phyloP scores from a whole-genome alignment of 805 yeast genomes.

The Candida bentonensis region DNA sequence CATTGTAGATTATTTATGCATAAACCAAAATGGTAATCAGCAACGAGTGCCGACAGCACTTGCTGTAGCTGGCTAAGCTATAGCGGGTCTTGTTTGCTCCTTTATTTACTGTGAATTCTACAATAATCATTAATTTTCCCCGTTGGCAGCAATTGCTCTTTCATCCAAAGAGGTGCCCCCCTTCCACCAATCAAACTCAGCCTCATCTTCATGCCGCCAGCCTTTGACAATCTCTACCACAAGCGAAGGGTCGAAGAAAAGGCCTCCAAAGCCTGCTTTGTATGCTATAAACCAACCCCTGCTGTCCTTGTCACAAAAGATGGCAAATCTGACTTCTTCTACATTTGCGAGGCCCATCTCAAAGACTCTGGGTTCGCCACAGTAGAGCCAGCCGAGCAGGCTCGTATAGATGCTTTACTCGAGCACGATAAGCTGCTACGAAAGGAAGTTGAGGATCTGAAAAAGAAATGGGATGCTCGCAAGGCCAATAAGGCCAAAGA shows the following conservation, averaged over 20 bases:
- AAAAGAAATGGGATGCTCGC: background rate
- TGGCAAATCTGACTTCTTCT: constrained; percentile 36
- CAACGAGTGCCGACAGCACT: too few species aligned
- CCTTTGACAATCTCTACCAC: constrained; percentile 30
- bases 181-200: too few species aligned
- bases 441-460: background rate
- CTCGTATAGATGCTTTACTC: background rate
- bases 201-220: too few species aligned
- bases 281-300: constrained; percentile 40
- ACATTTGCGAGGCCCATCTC: constrained; percentile 36
- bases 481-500: background rate
- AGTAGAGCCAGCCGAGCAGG: constrained; percentile 23
- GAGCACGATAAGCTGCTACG: background rate
- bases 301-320: constrained; percentile 34
- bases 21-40: background rate
- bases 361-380: constrained; percentile 34
- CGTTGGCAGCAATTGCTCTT: too few species aligned
- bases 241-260: constrained; percentile 32
- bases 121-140: too few species aligned
- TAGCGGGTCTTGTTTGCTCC: too few species aligned
- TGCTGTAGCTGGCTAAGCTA: too few species aligned
- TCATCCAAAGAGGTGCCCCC: too few species aligned
- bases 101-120: too few species aligned
- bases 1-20: constrained; percentile 1
- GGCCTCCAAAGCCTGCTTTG: constrained; percentile 32